These are phyloP conservation scores for Podospora bellae-mahoneyi DNA, from an alignment of 495 filamentous ascomycete species.

Conservation along the genomic window DNA sequence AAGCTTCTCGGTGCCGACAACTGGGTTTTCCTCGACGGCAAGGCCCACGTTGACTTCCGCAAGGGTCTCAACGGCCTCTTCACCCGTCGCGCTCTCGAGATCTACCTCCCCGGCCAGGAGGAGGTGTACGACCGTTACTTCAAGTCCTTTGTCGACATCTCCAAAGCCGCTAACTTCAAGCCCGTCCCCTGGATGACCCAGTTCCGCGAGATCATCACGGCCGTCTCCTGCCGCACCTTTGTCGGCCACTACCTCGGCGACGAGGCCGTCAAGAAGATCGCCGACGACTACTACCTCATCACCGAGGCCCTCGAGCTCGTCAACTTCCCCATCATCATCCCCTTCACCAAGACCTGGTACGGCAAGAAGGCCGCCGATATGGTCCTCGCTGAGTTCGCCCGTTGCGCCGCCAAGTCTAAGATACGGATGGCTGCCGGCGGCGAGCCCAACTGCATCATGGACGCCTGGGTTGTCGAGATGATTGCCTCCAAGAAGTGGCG, in stretches of 20 bases:
- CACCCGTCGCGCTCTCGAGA: conserved; percentile 81
- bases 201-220: conserved; percentile 95
- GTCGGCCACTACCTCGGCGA: conserved; percentile 94
- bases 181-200: conserved; percentile 83
- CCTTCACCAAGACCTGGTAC: conserved; percentile 95
- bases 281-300: conserved; percentile 94
- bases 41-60: conserved; percentile 91
- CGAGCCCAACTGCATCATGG: conserved; percentile 86
- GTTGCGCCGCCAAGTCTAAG: conserved; percentile 90
- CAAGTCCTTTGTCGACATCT: conserved; percentile 68
- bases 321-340: conserved; percentile 97
- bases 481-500: conserved; percentile 74
- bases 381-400: conserved; percentile 84
- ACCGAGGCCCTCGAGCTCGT: conserved; percentile 95
- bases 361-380: conserved; percentile 93
- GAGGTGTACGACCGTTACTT: conserved; percentile 89
- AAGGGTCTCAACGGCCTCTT: conserved; percentile 95
- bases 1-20: conserved; percentile 90
- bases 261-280: conserved; percentile 86
- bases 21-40: conserved; percentile 98
- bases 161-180: conserved; percentile 63
- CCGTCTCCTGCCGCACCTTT: conserved; percentile 91
- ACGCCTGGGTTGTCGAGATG: conserved; percentile 87
- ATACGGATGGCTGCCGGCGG: conserved; percentile 89
- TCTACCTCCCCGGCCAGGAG: conserved; percentile 89